A percentile compares a stretch with the other conserved stretches of the same genome.
Evolutionary conservation across 2,329 filamentous ascomycete species (phyloP).

Genomic region (Penicillium sp.): DNA sequence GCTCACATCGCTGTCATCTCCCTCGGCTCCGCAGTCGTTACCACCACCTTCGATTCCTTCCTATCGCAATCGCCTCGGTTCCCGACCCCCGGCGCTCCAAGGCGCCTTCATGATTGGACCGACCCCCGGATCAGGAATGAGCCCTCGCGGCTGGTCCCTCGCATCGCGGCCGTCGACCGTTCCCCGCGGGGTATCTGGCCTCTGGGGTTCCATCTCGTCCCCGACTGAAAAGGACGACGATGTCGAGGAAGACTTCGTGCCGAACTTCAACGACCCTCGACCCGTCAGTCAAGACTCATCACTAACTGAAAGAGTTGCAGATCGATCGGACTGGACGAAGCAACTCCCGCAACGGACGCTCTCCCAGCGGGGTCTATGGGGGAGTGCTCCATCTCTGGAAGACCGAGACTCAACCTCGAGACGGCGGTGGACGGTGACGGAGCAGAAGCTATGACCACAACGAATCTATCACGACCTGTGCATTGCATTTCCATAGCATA

Average conservation of each 20-base stretch:
- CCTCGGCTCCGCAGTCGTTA: conserved; percentile 18
- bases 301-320: conserved; percentile 5
- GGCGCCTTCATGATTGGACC: conserved; percentile 28
- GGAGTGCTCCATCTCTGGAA: conserved; percentile 30
- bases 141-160: conserved; percentile 24
- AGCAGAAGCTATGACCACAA: conserved; percentile 25
- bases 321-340: conserved; percentile 15
- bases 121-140: conserved; percentile 13
- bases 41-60: conserved; percentile 26
- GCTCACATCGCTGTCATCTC: conserved; percentile 23
- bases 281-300: conserved; percentile 19
- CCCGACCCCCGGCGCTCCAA: conserved; percentile 28
- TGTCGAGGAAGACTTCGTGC: conserved; percentile 34
- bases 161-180: conserved; percentile 21
- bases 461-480: neutral
- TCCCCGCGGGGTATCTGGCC: conserved; percentile 28
- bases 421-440: conserved; percentile 41
- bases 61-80: conserved; percentile 35
- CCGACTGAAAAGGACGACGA: conserved; percentile 21
- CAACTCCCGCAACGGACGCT: conserved; percentile 29
- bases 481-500: neutral
- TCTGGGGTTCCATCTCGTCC: conserved; percentile 36
- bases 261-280: conserved; percentile 35
- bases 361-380: conserved; percentile 41
- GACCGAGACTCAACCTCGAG: conserved; percentile 29